Evolutionary conservation across 495 filamentous ascomycete genomes (phyloP).

Genomic region (Neurospora sp.): DNA sequence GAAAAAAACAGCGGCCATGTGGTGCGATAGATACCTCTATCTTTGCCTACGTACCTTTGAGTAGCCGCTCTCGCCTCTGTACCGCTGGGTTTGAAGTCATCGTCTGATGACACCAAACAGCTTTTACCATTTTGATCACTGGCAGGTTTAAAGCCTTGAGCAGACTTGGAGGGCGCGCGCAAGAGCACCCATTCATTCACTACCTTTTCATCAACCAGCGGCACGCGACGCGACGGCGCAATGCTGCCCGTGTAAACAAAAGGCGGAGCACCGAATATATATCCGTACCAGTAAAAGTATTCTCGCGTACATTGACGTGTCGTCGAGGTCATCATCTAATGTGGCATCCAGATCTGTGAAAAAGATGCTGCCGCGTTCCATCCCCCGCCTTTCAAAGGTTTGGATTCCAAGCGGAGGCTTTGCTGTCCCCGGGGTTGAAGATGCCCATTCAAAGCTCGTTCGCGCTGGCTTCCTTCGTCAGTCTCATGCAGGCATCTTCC

Average conservation of each 20-base stretch:
- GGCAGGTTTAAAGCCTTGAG: background rate
- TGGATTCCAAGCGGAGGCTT: constrained; percentile 76
- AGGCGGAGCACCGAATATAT: background rate
- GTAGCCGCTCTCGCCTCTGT: background rate
- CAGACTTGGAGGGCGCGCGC: background rate
- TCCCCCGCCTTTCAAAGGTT: constrained; percentile 53
- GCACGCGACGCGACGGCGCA: background rate
- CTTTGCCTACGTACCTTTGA: background rate
- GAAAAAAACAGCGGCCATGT: background rate
- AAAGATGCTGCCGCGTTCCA: constrained; percentile 13
- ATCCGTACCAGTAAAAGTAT: background rate
- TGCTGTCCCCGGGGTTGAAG: constrained; percentile 39
- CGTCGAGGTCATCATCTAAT: background rate
- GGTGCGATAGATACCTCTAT: background rate
- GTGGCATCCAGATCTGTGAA: background rate
- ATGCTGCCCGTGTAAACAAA: background rate
- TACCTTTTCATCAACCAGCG: background rate
- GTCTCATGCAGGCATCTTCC: constrained; percentile 85
- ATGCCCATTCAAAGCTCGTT: constrained; percentile 64
- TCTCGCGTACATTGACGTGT: background rate
- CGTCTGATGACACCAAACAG: background rate
- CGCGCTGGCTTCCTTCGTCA: constrained; percentile 75
- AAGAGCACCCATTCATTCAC: background rate
- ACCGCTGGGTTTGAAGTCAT: background rate
- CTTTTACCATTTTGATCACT: background rate